These are phyloP conservation scores for Malassezia dermatis DNA, from an alignment of 1,284 basidiomycete genomes.

Conservation along the genomic window DNA sequence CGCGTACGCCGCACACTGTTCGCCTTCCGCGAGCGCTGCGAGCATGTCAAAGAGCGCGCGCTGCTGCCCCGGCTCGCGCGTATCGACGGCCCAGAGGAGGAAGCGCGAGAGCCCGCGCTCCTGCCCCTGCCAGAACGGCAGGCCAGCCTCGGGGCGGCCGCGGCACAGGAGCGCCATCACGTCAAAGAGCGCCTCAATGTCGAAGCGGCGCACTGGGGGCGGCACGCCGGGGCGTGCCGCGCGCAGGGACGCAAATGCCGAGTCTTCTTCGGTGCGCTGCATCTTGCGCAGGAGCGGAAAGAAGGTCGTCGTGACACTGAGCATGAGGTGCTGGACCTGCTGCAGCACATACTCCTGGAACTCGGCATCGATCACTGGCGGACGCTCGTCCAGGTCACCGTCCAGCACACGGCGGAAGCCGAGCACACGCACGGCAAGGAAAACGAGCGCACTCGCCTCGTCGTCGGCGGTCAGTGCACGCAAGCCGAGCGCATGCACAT, in stretches of 20 bases:
- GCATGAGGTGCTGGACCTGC: slow-evolving; percentile 34
- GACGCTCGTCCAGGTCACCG: slow-evolving; percentile 32
- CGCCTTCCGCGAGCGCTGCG: slow-evolving; percentile 35
- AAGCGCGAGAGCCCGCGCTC: slow-evolving; percentile 50
- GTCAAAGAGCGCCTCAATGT: slow-evolving; percentile 46
- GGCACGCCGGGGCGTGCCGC: slow-evolving; percentile 25
- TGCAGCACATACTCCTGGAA: slow-evolving; percentile 43
- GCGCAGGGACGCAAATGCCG: slow-evolving; percentile 31
- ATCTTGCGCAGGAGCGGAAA: slow-evolving; percentile 41
- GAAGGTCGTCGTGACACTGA: slow-evolving; percentile 28
- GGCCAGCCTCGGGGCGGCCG: slow-evolving; percentile 32
- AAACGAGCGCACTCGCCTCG: slow-evolving; percentile 57
- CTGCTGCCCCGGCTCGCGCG: slow-evolving; percentile 41
- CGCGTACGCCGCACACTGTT: slow-evolving; percentile 40
- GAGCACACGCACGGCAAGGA: slow-evolving; percentile 53
- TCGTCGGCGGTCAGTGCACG: slow-evolving; percentile 11
- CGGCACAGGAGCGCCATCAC: slow-evolving; percentile 36
- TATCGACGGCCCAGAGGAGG: slow-evolving; percentile 45
- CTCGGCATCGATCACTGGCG: slow-evolving; percentile 28
- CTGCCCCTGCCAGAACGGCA: slow-evolving; percentile 37
- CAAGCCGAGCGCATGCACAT: slow-evolving; percentile 22
- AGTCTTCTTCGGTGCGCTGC: slow-evolving; percentile 45
- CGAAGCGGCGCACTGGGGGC: slow-evolving; percentile 31
- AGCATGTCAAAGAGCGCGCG: slow-evolving; percentile 45
- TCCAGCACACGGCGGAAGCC: slow-evolving; percentile 56